phyloP scores from a whole-genome alignment of 2,329 filamentous ascomycete genomes.

The Cladophialophora immunda region DNA sequence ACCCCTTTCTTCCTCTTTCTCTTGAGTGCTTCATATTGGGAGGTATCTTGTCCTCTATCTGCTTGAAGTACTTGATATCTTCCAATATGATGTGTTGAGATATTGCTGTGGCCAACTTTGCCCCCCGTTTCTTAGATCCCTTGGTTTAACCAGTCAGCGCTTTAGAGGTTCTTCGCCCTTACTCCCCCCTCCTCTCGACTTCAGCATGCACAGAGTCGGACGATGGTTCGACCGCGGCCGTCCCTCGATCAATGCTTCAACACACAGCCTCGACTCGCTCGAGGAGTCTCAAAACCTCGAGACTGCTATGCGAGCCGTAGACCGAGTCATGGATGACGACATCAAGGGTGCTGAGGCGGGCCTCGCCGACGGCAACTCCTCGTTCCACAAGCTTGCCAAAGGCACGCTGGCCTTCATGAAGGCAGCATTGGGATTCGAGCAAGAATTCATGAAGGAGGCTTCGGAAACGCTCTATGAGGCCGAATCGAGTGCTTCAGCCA shows the following conservation, averaged over 20 bases:
- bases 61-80: background rate
- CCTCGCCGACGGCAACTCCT: constrained; percentile 75
- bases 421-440: constrained; percentile 89
- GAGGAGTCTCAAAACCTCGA: constrained; percentile 61
- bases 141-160: background rate
- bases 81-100: background rate
- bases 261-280: constrained; percentile 65
- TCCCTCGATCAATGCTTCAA: constrained; percentile 65
- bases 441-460: constrained; percentile 88
- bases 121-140: background rate
- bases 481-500: constrained; percentile 77
- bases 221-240: constrained; percentile 71
- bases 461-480: constrained; percentile 75
- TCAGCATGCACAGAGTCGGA: constrained; percentile 37
- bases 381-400: constrained; percentile 87
- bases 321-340: constrained; percentile 86
- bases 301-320: constrained; percentile 59
- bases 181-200: background rate
- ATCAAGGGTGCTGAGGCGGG: constrained; percentile 81
- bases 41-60: background rate
- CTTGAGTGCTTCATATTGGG: background rate
- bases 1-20: background rate
- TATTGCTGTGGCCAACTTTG: background rate
- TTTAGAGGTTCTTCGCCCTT: background rate
- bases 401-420: constrained; percentile 85